Conservation (phyloP, 2,329 filamentous ascomycete species). For the Parastagonospora avenae region DNA sequence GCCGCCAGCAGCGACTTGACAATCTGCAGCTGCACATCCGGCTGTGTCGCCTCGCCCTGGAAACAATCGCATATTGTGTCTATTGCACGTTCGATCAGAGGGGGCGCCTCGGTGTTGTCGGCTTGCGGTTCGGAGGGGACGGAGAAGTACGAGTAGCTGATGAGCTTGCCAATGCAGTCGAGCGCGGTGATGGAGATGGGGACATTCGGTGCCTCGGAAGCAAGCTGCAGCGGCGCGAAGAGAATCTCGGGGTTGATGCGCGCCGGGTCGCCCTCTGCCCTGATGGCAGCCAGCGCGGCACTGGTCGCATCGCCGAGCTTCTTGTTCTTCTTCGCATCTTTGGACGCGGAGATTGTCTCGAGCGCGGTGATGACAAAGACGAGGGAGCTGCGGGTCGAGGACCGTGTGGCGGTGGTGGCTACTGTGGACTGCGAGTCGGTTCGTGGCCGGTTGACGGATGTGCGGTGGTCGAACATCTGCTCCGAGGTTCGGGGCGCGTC, state of each 20-base stretch:
- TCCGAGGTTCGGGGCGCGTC: conserved; percentile 41
- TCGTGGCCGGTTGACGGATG: conserved; percentile 49
- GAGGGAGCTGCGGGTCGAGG: conserved; percentile 82
- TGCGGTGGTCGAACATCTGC: conserved; percentile 42
- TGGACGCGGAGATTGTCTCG: conserved; percentile 88
- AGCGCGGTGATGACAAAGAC: conserved; percentile 94
- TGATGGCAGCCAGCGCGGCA: conserved; percentile 82
- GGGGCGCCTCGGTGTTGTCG: conserved; percentile 55
- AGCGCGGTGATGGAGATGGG: conserved; percentile 87
- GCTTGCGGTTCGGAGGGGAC: conserved; percentile 59
- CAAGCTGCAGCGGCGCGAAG: conserved; percentile 87
- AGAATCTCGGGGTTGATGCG: conserved; percentile 89
- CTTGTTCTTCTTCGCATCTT: conserved; percentile 87
- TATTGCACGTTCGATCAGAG: conserved; percentile 94
- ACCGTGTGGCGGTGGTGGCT: conserved; percentile 56
- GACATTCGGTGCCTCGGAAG: conserved; percentile 83
- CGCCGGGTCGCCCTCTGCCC: conserved; percentile 74
- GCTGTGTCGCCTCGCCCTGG: conserved; percentile 89
- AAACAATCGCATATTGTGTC: conserved; percentile 99
- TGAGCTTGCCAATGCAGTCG: conserved; percentile 98
- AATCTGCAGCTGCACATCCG: conserved; percentile 95
- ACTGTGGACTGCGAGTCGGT: conserved; percentile 66
- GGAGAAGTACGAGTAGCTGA: conserved; percentile 98
- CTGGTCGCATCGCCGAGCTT: conserved; percentile 81
- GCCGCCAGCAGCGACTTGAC: conserved; percentile 95